Base-by-base conservation (phyloP, 2,329 filamentous ascomycete species). In the Monilinia vaccinii-corymbosi region DNA sequence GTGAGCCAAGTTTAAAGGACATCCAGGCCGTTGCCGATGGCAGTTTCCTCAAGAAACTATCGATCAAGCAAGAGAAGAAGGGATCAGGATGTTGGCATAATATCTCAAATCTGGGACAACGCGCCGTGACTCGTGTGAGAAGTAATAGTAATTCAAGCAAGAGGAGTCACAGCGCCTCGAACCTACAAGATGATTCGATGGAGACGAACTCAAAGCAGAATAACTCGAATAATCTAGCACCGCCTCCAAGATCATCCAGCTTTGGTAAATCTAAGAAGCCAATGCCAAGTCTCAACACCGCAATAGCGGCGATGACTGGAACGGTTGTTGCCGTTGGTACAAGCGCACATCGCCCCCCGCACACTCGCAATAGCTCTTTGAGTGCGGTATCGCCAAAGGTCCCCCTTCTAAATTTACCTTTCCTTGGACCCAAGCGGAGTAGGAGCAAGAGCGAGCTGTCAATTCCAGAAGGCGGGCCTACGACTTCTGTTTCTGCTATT, bases 41-140 rank as follows among this genome's bases (percentile, higher is more conserved):
- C 28, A 84, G 79, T 61, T 78, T 89, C 44, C 72, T 88, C 45
- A 88, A 86, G 68, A 84, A 82, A 70, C 74, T 82, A 47, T 82
- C 79, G 9, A 76, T 86, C 64, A 79, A 76, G 67, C 74, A 78
- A 53, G 75, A 75, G 23, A 74, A 75, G 45, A 68, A 71, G 51
- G 64, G 70, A 63, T 47, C 72, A 73, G 56, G 40, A 11, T 48
- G 31, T 21, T 59, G 51, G 51, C 13, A 38, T 11, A 53, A 44
- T 16, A 13, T 53, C 23, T 53, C 51, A 18, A 53, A 23, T 18
- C 8, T 53, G 25, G 38, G 51, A 34, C 51, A 53, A 23, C 51
- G 38, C n/a, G 50, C 50, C 13, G 65, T 71, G n/a, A 66, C 69
- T 44, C 69, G 68, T 3, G 71, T 69, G 28, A 68, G 64, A 38